Evolutionary conservation across 169 alveolate species (phyloP), one percentile per base, ranked within the genome.

Genomic region (Plasmodium coatneyi): DNA sequence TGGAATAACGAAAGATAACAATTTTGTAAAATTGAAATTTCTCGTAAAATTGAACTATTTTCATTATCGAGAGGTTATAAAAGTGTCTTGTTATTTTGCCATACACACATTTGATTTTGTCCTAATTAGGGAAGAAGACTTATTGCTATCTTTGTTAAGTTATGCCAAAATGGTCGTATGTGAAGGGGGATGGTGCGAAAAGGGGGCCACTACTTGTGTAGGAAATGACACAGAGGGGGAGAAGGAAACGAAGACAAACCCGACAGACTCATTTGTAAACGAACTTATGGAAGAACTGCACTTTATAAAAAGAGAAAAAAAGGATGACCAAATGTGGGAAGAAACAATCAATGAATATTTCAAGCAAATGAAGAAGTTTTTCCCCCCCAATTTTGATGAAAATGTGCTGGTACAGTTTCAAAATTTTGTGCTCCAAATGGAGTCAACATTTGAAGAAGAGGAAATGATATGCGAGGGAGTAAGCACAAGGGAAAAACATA

Each of bases 41-140:
- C 43, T 46, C 2, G 36, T 87, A 34, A 87, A 87, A 25, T 76
- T 87, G 39, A 41, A 78, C 2, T 79, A 87, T 60, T 87, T 87
- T 87, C 43, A 87, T 54, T 46, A 72, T 87, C 25, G 49, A 60
- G 76, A 87, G 36, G 54, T 54, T 56, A 87, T 87, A 39, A 87
- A 87, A 87, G 72, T 87, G 43, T 36, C 39, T 12, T 87, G 90
- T 2, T 19, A 49, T 36, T 87, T 87, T 87, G 39, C 32, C 49
- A 0, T 46, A 12, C 93, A 87, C 25, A 78, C 93, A 43, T 87
- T 87, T 87, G 93, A 87, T 46, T 87, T 79, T 87, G 28, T 87
- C 19, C 46, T 79, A 56, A 87, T 87, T 1, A 87, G 52, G 41
- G 93, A 87, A 78, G 81, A 79, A 14, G 72, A 87, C 52, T 87